phyloP scores from a whole-genome alignment of 2,329 filamentous ascomycete species.

The Anthostomella pinea region DNA sequence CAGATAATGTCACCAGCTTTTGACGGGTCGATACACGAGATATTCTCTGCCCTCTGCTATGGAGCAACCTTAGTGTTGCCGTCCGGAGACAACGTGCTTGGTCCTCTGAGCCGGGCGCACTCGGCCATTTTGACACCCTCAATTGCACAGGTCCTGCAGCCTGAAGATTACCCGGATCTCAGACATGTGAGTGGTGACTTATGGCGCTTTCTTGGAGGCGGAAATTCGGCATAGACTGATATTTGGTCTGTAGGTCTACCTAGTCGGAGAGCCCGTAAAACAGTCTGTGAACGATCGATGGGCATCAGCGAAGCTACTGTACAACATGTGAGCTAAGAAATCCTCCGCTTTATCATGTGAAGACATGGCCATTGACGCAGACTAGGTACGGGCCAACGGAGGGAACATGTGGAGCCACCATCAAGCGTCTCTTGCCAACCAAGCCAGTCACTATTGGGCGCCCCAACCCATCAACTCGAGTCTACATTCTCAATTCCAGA shows the following conservation, averaged over 20 bases:
- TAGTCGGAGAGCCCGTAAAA: conserved; percentile 34
- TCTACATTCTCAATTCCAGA: conserved; percentile 39
- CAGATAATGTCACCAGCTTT: conserved; percentile 43
- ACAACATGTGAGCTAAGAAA: conserved; percentile 32
- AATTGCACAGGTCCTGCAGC: conserved; percentile 31
- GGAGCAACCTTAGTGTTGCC: conserved; percentile 38
- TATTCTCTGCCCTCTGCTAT: conserved; percentile 38
- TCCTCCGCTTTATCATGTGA: background rate
- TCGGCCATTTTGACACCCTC: conserved; percentile 39
- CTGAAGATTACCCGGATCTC: conserved; percentile 31
- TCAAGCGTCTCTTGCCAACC: conserved; percentile 25
- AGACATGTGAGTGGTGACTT: conserved; percentile 8
- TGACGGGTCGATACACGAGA: conserved; percentile 41
- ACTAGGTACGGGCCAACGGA: conserved; percentile 42
- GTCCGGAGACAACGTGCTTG: conserved; percentile 25
- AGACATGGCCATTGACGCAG: too few relatives aligned
- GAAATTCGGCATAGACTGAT: too few relatives aligned
- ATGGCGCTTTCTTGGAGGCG: conserved; percentile 32
- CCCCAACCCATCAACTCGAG: conserved; percentile 32
- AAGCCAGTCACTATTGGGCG: conserved; percentile 35
- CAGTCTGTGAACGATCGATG: conserved; percentile 33
- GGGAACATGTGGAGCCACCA: conserved; percentile 36
- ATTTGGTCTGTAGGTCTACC: too few relatives aligned
- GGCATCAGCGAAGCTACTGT: conserved; percentile 28
- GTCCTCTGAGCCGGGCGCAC: conserved; percentile 28